Evolutionary conservation across 257 asterid genomes (phyloP), one percentile per base, ranked within the genome.

Genomic region (Vinca minor): DNA sequence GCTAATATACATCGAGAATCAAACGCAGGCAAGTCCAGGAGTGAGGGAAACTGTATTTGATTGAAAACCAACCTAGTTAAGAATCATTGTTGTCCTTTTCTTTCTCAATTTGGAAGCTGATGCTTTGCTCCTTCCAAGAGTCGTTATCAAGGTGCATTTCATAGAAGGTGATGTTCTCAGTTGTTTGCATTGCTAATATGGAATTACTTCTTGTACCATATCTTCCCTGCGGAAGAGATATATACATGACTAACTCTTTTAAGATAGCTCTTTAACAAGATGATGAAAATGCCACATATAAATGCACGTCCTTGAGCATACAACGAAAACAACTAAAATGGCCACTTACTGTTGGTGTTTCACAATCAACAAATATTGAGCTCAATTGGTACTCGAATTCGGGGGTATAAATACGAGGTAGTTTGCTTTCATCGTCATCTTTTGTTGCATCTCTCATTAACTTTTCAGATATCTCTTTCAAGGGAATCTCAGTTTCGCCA

Each of bases 141-240:
- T 73, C 81, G 13, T 64, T 69, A 54, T 79, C 84, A 31, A 83
- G 77, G 70, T 63, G 55, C 36, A 56, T 75, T 69, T 89, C 90
- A 13, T 74, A 83, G 61, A 87, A 87, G 50, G 82, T 78, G 35
- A 81, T 60, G 1, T 56, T 69, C 18, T 85, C 81, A 65, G 69
- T 71, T 39, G 60, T 69, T 42, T 42, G 70, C 74, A 82, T 57
- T 8, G 67, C 66, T 75, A 87, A 70, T 5, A 81, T 82, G 0
- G 95, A 90, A 28, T 74, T 85, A 76, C 95, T 90, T 78, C 94
- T 82, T 5, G 97, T 87, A 44, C 97, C 95, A 62, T 81, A 90
- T 17, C 74, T 79, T 59, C 91, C 95, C 96, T 83, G 38, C 18
- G 35, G 65, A 64, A 28, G 21, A 15, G 6, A 41, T 1, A 76